phyloP scores from a whole-genome alignment of 768 basidiomycete genomes.

The Crassisporium funariophilum region DNA sequence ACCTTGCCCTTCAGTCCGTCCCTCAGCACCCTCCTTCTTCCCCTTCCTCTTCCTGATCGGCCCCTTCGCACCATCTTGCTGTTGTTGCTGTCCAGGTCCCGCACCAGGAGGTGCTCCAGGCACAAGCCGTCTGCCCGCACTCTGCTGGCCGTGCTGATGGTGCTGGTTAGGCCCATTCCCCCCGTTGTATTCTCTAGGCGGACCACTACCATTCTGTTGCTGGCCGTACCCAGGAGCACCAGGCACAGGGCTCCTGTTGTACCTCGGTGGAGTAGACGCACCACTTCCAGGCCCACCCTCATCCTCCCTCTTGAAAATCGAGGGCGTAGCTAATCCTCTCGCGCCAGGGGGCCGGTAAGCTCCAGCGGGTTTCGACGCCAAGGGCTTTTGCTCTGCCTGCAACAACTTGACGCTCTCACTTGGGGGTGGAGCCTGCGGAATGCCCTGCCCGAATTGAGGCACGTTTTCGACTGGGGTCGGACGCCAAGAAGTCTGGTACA shows the following conservation, averaged over 20 bases:
- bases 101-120: slow-evolving; percentile 71
- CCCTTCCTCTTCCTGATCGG: slow-evolving; percentile 57
- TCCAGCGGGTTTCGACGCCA: slow-evolving; percentile 68
- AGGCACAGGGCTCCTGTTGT: slow-evolving; percentile 59
- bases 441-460: slow-evolving; percentile 63
- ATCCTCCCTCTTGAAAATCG: slow-evolving; percentile 90
- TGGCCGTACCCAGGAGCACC: slow-evolving; percentile 48
- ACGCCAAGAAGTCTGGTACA: slow-evolving; percentile 88
- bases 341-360: slow-evolving; percentile 95
- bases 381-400: slow-evolving; percentile 54
- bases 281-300: slow-evolving; percentile 75
- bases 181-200: slow-evolving; percentile 36
- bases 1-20: slow-evolving; percentile 29
- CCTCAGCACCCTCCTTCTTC: slow-evolving; percentile 36
- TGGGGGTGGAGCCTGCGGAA: slow-evolving; percentile 73
- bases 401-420: slow-evolving; percentile 55
- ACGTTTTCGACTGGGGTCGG: slow-evolving; percentile 68
- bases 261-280: slow-evolving; percentile 64
- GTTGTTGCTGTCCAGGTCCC: slow-evolving; percentile 47
- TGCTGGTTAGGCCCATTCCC: slow-evolving; percentile 29
- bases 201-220: slow-evolving; percentile 34
- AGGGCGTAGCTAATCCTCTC: slow-evolving; percentile 83
- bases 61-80: slow-evolving; percentile 49
- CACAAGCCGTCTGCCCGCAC: slow-evolving; percentile 54
- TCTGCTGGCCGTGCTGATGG: slow-evolving; percentile 12